Percentiles rank a stretch among this genome's conserved stretches.
These are phyloP conservation scores for Melaleuca alternifolia DNA, from an alignment of 345 rosid genomes.

Conservation along the genomic window DNA sequence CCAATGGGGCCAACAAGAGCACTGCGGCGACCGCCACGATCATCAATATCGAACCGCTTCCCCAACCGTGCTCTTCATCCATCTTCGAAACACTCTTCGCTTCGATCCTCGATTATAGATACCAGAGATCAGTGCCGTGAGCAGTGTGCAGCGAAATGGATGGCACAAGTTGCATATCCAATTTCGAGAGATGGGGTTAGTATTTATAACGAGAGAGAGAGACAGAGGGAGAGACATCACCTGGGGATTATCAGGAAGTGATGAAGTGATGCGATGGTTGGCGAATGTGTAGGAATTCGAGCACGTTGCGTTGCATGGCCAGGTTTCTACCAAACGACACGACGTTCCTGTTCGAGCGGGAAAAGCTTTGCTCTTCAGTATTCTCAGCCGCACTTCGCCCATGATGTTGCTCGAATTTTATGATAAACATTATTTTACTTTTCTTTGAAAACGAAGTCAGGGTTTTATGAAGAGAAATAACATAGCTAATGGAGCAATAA, in stretches of 20 bases:
- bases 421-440: no score
- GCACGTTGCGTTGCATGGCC: neutral
- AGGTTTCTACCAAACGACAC: no score
- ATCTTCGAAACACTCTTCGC: neutral
- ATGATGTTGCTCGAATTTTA: neutral
- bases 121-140: neutral
- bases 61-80: conserved; percentile 10
- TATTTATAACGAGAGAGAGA: neutral
- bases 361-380: no score
- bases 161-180: neutral
- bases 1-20: conserved; percentile 11
- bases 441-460: neutral
- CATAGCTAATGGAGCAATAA: neutral
- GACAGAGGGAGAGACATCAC: neutral
- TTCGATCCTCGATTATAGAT: neutral
- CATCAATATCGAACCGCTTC: conserved; percentile 8
- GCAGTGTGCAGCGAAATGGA: neutral
- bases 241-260: neutral
- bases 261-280: neutral
- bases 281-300: neutral
- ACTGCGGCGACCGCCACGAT: conserved; percentile 12
- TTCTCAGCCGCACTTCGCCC: no score
- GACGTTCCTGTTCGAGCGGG: no score
- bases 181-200: neutral
- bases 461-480: neutral